A percentile compares a stretch with the other conserved stretches of the same genome.
phyloP scores from a whole-genome alignment of 2,329 filamentous ascomycete genomes.

The Arthrobotrys musiformis region DNA sequence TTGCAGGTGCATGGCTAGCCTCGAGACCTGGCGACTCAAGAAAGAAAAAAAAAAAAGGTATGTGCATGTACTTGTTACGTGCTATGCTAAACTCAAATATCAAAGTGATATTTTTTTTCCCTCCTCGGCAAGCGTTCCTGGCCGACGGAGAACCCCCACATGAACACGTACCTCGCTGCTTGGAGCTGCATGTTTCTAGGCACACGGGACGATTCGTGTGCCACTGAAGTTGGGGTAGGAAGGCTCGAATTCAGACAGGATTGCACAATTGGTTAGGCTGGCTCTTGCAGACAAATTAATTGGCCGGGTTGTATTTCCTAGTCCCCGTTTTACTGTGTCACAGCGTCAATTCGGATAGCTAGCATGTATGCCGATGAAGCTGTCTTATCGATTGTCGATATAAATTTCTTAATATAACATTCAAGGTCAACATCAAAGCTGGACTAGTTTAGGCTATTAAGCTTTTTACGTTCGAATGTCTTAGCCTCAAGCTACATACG shows the following conservation, averaged over 20 bases:
- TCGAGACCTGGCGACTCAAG: no score
- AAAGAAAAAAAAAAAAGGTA: neutral
- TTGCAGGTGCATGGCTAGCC: no score
- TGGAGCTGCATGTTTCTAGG: constrained; percentile 29
- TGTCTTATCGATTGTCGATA: constrained; percentile 21
- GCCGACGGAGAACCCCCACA: constrained; percentile 26
- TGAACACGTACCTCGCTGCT: constrained; percentile 32
- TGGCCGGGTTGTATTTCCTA: neutral
- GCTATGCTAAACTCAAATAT: constrained; percentile 7
- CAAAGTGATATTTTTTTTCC: neutral
- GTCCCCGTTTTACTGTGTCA: constrained; percentile 3
- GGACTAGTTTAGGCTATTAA: constrained; percentile 16
- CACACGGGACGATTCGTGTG: constrained; percentile 13
- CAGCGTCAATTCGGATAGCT: neutral
- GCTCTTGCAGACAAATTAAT: neutral
- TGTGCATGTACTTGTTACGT: no score
- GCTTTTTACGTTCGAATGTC: neutral
- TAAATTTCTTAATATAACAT: neutral
- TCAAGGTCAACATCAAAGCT: neutral
- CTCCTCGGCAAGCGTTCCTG: constrained; percentile 21
- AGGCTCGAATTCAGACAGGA: neutral
- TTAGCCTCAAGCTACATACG: neutral
- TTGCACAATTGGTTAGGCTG: neutral
- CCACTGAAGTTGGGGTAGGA: neutral
- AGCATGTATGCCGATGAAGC: neutral